Evolutionary conservation across 208 protist genomes (phyloP).

Genomic region (Crithidia mellificae): DNA sequence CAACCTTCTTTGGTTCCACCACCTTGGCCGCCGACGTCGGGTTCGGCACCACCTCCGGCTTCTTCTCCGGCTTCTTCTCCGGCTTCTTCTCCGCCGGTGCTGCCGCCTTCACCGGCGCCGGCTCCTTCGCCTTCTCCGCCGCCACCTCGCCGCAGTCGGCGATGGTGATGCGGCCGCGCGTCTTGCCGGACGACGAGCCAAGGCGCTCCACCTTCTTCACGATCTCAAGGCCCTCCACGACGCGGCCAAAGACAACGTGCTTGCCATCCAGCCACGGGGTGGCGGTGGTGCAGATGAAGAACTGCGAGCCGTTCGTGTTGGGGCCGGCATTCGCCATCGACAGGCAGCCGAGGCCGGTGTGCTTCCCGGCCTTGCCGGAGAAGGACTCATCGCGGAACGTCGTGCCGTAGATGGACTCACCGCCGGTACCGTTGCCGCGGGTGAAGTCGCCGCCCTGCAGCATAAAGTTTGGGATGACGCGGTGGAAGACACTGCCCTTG

Average conservation of each 20-base stretch:
- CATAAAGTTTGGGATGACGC: constrained; percentile 97
- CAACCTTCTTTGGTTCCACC: constrained; percentile 11
- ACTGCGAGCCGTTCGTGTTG: constrained; percentile 97
- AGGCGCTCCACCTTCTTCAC: constrained; percentile 81
- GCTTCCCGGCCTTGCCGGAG: constrained; percentile 91
- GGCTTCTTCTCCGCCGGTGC: constrained; percentile 16
- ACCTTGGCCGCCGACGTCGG: constrained; percentile 11
- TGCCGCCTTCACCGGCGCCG: constrained; percentile 36
- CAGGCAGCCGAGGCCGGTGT: constrained; percentile 92
- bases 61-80: constrained; percentile 17
- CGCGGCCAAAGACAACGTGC: constrained; percentile 96
- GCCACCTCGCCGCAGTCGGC: constrained; percentile 80
- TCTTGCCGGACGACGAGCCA: constrained; percentile 74
- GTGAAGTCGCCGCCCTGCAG: constrained; percentile 98
- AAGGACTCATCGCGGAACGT: constrained; percentile 97
- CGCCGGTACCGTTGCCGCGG: constrained; percentile 94
- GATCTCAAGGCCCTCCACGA: constrained; percentile 85
- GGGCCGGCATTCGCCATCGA: constrained; percentile 99
- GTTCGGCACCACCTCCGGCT: constrained; percentile 12
- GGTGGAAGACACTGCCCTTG: constrained; percentile 96
- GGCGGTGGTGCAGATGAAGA: constrained; percentile 91
- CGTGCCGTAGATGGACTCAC: constrained; percentile 98
- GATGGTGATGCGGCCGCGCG: constrained; percentile 63
- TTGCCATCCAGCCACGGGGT: constrained; percentile 93
- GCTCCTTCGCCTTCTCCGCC: constrained; percentile 19